These are phyloP conservation scores for Metarhizium robertsii DNA, from an alignment of 2,329 filamentous ascomycete species.

Conservation along the genomic window DNA sequence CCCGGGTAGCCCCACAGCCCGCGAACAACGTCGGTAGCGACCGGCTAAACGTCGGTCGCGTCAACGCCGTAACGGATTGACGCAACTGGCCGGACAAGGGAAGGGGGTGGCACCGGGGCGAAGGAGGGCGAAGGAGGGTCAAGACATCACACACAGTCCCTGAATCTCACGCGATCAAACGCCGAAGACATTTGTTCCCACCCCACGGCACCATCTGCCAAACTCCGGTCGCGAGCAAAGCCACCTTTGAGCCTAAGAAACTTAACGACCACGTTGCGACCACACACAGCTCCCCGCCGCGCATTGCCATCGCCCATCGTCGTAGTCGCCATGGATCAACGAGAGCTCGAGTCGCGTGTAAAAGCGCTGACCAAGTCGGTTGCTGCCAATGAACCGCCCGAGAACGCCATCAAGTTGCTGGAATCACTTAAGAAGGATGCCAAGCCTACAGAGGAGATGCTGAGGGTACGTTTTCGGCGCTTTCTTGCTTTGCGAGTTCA, in stretches of 20 bases:
- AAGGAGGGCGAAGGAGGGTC: background rate
- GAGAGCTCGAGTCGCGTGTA: constrained; percentile 69
- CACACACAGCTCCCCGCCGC: background rate
- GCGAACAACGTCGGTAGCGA: too few relatives aligned
- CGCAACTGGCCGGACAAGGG: too few relatives aligned
- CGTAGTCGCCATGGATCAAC: constrained; percentile 57
- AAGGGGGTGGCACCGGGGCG: too few relatives aligned
- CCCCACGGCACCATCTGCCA: background rate
- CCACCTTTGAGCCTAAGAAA: background rate
- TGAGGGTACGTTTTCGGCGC: constrained; percentile 51
- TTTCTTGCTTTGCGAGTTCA: background rate
- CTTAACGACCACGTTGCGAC: background rate
- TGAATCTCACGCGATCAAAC: constrained; percentile 4
- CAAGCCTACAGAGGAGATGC: constrained; percentile 76
- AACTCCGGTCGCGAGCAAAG: background rate
- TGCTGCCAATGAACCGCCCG: constrained; percentile 61
- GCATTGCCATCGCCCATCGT: background rate
- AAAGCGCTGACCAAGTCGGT: constrained; percentile 75
- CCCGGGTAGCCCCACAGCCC: too few relatives aligned
- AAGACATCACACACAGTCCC: background rate
- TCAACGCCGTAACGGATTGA: too few relatives aligned
- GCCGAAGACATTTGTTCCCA: background rate
- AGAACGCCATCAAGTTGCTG: constrained; percentile 64
- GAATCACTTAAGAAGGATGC: constrained; percentile 72
- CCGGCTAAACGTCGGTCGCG: too few relatives aligned